Evolutionary conservation across 2,329 filamentous ascomycete species (phyloP), one percentile per base, ranked within the genome.

Genomic region (Cadophora luteo-olivacea): DNA sequence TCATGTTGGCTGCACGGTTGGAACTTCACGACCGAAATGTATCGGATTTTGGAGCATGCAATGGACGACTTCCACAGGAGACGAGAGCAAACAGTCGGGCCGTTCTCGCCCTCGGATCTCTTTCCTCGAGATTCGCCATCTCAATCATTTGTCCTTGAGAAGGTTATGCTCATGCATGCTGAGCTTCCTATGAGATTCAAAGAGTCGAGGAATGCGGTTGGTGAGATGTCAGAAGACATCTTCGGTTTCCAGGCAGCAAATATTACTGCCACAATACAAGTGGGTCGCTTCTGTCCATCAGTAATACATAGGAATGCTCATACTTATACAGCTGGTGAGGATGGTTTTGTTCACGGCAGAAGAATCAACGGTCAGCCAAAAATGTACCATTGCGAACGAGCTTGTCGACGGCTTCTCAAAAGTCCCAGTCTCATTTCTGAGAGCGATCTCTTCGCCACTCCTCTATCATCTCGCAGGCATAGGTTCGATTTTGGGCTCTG

Each of bases 11-110:
- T 88, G 8, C 80, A 81, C 52, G 86, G 86, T 22, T 87, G 84
- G 84, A 88, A 87, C 75, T 87, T 86, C 68, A 84, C 82, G 7
- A 86, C 84, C 0, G 85, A 87, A 72, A 76, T 88, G 0, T 88
- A 87, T 72, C 82, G 85, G 5, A 80, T 87, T 9, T 76, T 88
- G 19, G 86, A 88, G 72, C 84, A 88, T 70, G 82, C 81, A 7
- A 70, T 74, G 41, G 67, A 70, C 57, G 65, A 72, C 38, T 69
- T 67, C 41, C 69, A 67, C 62, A 64, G 71, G 29, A 52, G 61
- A 45, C 68, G 65, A 9, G 54, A 65, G 36, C 25, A 58, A n/a
- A 63, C 38, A 1, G 54, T 11, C 14, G 49, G 61, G 14, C 62
- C 65, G 38, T 68, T 64, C 9, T 68, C 66, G 6, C 65, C 69